Evolutionary conservation across 2,329 filamentous ascomycete genomes (phyloP).

Genomic region (Trichoderma atroviride): DNA sequence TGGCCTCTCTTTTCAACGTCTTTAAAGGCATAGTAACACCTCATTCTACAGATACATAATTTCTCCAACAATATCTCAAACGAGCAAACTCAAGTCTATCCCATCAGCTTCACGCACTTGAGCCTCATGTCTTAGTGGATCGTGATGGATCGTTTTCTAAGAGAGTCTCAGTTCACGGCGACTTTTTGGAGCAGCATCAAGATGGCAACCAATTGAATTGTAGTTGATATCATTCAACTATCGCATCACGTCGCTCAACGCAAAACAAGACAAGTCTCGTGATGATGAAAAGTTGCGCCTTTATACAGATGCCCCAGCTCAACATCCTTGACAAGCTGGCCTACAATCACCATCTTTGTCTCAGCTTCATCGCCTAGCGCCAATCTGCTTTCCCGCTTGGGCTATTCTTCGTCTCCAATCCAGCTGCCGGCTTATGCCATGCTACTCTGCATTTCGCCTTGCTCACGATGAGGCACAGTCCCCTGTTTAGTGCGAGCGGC

Average conservation of each 20-base stretch:
- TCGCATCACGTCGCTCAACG: not conserved
- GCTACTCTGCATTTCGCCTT: not conserved
- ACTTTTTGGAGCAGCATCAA: not conserved
- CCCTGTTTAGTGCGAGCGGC: not conserved
- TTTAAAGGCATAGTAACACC: not conserved
- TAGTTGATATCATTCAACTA: not conserved
- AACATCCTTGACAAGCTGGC: not conserved
- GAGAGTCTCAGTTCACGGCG: constrained; percentile 3
- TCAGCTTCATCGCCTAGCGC: not conserved
- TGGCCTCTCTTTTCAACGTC: not conserved
- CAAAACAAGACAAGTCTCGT: not conserved
- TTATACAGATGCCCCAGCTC: not conserved
- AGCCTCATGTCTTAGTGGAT: not conserved
- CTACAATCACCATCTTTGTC: not conserved
- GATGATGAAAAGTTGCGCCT: not conserved
- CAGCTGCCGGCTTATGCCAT: not conserved
- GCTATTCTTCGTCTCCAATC: not conserved
- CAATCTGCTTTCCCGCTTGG: not conserved
- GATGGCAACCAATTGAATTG: not conserved
- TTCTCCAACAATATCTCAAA: not conserved
- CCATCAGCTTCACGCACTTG: not conserved
- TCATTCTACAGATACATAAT: not conserved
- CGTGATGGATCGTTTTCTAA: not conserved
- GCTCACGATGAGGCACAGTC: not conserved
- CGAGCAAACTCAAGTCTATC: not conserved